A percentile compares a stretch with the other conserved stretches of the same genome.
Conservation (phyloP, 2,329 filamentous ascomycete species). For the Stagonosporopsis vannaccii region DNA sequence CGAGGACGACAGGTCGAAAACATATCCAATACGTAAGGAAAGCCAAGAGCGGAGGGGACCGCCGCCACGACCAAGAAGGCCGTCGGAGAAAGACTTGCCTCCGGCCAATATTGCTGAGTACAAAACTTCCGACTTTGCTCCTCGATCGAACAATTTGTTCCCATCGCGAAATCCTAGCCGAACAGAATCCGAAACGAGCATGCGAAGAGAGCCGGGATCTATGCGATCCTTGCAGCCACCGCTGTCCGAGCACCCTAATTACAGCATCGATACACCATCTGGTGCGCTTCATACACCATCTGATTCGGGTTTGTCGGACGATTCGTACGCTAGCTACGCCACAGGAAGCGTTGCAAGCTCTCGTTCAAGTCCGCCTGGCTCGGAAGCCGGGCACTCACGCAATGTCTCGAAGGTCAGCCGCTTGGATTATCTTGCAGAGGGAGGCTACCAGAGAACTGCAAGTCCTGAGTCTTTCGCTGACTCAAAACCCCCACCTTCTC, state of each 20-base stretch:
- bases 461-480: constrained; percentile 43
- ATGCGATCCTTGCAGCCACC: constrained; percentile 30
- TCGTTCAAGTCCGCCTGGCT: constrained; percentile 49
- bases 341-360: constrained; percentile 47
- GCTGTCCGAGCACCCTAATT: constrained; percentile 25
- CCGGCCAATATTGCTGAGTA: constrained; percentile 31
- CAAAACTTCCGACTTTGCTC: constrained; percentile 26
- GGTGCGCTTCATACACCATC: constrained; percentile 48
- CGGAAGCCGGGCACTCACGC: constrained; percentile 45
- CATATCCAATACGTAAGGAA: constrained; percentile 33
- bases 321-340: constrained; percentile 45
- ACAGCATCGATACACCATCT: constrained; percentile 31
- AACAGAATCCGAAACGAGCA: constrained; percentile 26
- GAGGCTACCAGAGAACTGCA: constrained; percentile 33
- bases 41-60: constrained; percentile 29
- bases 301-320: constrained; percentile 51
- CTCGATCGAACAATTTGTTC: constrained; percentile 29
- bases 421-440: constrained; percentile 32
- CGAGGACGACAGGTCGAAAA: constrained; percentile 27
- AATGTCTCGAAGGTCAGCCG: constrained; percentile 39
- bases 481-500: constrained; percentile 22
- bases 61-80: constrained; percentile 33
- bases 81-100: constrained; percentile 38
- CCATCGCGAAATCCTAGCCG: constrained; percentile 35
- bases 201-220: constrained; percentile 10